phyloP scores from a whole-genome alignment of 1,284 basidiomycete genomes.

The Hypsizygus ulmarius region DNA sequence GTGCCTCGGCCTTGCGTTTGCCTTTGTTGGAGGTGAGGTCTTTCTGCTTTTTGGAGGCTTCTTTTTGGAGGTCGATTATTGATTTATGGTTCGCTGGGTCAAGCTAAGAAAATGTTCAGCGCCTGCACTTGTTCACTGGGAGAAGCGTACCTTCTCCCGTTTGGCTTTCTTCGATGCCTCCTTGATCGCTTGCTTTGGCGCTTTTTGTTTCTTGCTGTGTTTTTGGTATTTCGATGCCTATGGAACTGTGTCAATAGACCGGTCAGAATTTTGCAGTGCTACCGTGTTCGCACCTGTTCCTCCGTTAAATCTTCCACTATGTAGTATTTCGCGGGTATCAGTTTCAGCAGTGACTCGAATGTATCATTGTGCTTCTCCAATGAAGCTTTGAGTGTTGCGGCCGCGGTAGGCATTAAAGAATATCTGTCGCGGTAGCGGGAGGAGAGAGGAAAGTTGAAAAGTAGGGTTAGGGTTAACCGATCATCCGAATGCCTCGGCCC shows the following conservation, averaged over 20 bases:
- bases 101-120: slow-evolving; percentile 49
- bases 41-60: slow-evolving; percentile 35
- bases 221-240: slow-evolving; percentile 79
- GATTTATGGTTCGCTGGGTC: slow-evolving; percentile 88
- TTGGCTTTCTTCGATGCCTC: slow-evolving; percentile 85
- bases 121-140: neutral
- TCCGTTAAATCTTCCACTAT: slow-evolving; percentile 65
- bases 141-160: slow-evolving; percentile 70
- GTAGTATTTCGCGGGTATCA: slow-evolving; percentile 90
- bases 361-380: slow-evolving; percentile 80
- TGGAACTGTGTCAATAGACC: slow-evolving; percentile 24
- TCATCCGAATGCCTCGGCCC: too few species aligned
- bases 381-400: slow-evolving; percentile 55
- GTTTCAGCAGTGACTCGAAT: slow-evolving; percentile 76
- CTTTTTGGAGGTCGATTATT: slow-evolving; percentile 72
- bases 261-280: neutral
- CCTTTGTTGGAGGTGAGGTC: slow-evolving; percentile 33
- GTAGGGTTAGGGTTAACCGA: too few species aligned
- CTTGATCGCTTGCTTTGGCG: slow-evolving; percentile 80
- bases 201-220: slow-evolving; percentile 83
- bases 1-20: slow-evolving; percentile 48
- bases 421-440: too few species aligned
- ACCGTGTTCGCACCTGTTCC: slow-evolving; percentile 52
- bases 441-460: too few species aligned
- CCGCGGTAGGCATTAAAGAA: slow-evolving; percentile 46